Evolutionary conservation across 768 basidiomycete genomes (phyloP), one percentile per base, ranked within the genome.

Genomic region (Dictyophora rubrovolvata): DNA sequence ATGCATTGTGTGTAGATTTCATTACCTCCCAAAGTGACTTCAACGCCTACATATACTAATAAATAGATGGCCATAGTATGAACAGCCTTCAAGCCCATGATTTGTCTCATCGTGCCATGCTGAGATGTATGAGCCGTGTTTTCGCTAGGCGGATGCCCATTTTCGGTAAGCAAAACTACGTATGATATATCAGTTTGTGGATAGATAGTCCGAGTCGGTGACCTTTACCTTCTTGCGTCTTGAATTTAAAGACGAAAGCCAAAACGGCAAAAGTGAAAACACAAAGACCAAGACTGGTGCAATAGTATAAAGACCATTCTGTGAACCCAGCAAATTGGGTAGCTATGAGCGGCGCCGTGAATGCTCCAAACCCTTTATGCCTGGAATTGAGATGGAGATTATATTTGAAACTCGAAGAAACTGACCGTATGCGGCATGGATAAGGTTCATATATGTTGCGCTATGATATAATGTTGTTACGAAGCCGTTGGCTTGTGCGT

Each of bases 291-390:
- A 92, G 70, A 0, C 88, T 89, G 0, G 73, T 73, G 9, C 92
- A 75, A 65, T 84, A 93, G 67, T 92, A 86, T 68, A 87, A 85
- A 0, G 84, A 87, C 91, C 90, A 93, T 35, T 72, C 77, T 0
- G 63, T 68, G 21, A 80, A 64, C 58, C 82, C 80, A 0, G 87
- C 75, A 63, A 94, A 93, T 59, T 91, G 87, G 0, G 93, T 94
- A 0, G 91, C 79, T 0, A 86, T 81, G 17, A 94, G 76, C 2
- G 93, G 92, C 0, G 90, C 66, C 42, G 67, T 61, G 35, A 73
- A 67, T 0, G 73, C 74, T 11, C 74, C 74, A 17, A 69, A 53
- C 22, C 71, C 73, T 68, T 35, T 61, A 22, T 4, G 34, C 33
- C 11, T 20, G 23, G 20, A 60, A 22, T 4, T 21, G 36, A 34